Evolutionary conservation across 768 basidiomycete species (phyloP).

Genomic region (Myochromella boudieri): DNA sequence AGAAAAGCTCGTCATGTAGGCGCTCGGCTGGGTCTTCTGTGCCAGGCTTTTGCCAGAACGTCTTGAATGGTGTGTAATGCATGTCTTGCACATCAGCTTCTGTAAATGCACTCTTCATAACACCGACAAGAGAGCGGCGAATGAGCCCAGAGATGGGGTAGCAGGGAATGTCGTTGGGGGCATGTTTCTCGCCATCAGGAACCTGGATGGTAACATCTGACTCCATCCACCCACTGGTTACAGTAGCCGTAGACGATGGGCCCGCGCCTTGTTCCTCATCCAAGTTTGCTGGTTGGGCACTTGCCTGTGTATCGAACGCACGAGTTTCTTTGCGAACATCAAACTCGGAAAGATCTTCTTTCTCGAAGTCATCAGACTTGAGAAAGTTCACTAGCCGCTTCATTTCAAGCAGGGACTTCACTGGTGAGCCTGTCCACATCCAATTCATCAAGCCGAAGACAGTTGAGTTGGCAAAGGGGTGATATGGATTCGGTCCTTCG

Average conservation of each 20-base stretch:
- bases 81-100: slow-evolving; percentile 8
- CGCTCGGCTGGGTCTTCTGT: slow-evolving; percentile 13
- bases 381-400: slow-evolving; percentile 16
- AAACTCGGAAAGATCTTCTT: slow-evolving; percentile 12
- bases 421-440: slow-evolving; percentile 21
- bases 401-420: slow-evolving; percentile 16
- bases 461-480: slow-evolving; percentile 17
- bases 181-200: slow-evolving; percentile 13
- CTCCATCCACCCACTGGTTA: slow-evolving; percentile 17
- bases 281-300: too few relatives aligned
- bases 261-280: too few relatives aligned
- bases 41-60: slow-evolving; percentile 20
- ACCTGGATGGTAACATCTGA: slow-evolving; percentile 12
- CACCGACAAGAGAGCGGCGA: slow-evolving; percentile 18
- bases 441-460: slow-evolving; percentile 20
- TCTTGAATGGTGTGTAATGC: slow-evolving; percentile 21
- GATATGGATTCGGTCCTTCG: not conserved
- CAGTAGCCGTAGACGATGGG: too few relatives aligned
- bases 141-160: slow-evolving; percentile 24
- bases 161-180: slow-evolving; percentile 15
- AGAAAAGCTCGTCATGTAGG: slow-evolving; percentile 18
- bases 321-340: slow-evolving; percentile 15
- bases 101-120: slow-evolving; percentile 21
- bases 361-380: slow-evolving; percentile 16
- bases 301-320: too few relatives aligned